A percentile compares a stretch with the other conserved stretches of the same genome.
Conservation (phyloP, 768 basidiomycete species). For the Pholiota conissans region DNA sequence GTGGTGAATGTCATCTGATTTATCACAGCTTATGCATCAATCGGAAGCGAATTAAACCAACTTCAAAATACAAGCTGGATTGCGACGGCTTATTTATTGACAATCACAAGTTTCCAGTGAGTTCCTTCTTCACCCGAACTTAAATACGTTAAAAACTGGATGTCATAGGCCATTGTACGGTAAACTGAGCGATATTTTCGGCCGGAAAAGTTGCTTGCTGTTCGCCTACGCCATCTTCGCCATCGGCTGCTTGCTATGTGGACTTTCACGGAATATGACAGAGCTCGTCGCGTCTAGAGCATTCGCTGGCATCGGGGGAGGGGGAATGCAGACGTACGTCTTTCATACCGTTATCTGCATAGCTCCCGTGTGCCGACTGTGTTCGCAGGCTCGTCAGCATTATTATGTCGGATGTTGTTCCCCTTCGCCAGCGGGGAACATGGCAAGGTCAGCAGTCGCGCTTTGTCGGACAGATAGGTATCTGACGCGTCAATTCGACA, state of each 20-base stretch:
- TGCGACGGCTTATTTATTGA: slow-evolving; percentile 62
- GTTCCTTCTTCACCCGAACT: slow-evolving; percentile 6
- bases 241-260: slow-evolving; percentile 53
- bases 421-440: slow-evolving; percentile 62
- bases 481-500: slow-evolving; percentile 13
- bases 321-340: slow-evolving; percentile 64
- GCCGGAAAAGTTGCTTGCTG: slow-evolving; percentile 56
- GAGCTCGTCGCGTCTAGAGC: slow-evolving; percentile 54
- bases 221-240: slow-evolving; percentile 56
- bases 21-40: slow-evolving; percentile 46
- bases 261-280: slow-evolving; percentile 52
- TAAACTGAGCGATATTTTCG: slow-evolving; percentile 67
- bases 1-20: not conserved
- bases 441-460: slow-evolving; percentile 52
- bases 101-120: slow-evolving; percentile 61
- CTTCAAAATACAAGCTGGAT: slow-evolving; percentile 70
- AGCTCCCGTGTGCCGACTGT: not conserved
- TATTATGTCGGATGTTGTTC: slow-evolving; percentile 65
- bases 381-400: slow-evolving; percentile 55
- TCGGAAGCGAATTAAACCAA: slow-evolving; percentile 59
- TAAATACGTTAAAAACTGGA: not conserved
- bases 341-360: not conserved
- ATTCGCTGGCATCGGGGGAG: slow-evolving; percentile 60
- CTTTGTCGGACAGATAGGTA: not conserved
- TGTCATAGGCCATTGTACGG: slow-evolving; percentile 56